Percentiles rank a stretch among this genome's conserved stretches.
These are phyloP conservation scores for Calycina marina DNA, from an alignment of 2,329 filamentous ascomycete genomes.

Conservation along the genomic window DNA sequence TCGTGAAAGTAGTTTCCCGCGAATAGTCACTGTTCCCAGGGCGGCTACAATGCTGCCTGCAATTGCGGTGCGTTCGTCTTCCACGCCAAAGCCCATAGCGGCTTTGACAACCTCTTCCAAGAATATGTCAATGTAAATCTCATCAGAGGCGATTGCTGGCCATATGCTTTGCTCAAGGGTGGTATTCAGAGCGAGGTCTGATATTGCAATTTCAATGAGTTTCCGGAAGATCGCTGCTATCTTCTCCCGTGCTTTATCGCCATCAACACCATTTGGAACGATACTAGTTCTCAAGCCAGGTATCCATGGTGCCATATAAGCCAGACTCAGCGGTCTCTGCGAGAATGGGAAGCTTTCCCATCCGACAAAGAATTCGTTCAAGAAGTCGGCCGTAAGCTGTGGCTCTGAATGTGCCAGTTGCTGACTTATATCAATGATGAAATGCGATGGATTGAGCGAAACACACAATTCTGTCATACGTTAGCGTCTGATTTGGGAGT, in stretches of 20 bases:
- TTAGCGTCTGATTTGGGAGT: too few species aligned
- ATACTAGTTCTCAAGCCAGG: conserved; percentile 44
- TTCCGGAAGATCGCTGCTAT: conserved; percentile 49
- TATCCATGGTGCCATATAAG: conserved; percentile 59
- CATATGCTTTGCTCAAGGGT: conserved; percentile 52
- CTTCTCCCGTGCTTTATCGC: conserved; percentile 52
- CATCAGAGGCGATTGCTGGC: conserved; percentile 49
- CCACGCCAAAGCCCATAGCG: conserved; percentile 41
- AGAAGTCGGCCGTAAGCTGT: conserved; percentile 52
- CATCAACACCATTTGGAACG: conserved; percentile 42
- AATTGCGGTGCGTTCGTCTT: conserved; percentile 44
- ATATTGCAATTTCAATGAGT: conserved; percentile 48
- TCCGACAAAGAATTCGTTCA: conserved; percentile 60
- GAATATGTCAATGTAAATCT: conserved; percentile 50
- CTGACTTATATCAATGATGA: conserved; percentile 51
- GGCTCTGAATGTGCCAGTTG: conserved; percentile 48
- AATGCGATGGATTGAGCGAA: conserved; percentile 45
- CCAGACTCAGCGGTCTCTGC: conserved; percentile 50
- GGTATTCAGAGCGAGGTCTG: conserved; percentile 42
- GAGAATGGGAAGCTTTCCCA: conserved; percentile 57
- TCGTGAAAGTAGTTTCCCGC: conserved; percentile 49
- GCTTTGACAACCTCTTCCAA: conserved; percentile 52
- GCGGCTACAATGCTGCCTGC: conserved; percentile 48
- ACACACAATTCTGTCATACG: conserved; percentile 50
- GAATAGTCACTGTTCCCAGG: conserved; percentile 49